These are phyloP conservation scores for Phytophthora crassamura DNA, from an alignment of 352 stramenopile species.

Conservation along the genomic window DNA sequence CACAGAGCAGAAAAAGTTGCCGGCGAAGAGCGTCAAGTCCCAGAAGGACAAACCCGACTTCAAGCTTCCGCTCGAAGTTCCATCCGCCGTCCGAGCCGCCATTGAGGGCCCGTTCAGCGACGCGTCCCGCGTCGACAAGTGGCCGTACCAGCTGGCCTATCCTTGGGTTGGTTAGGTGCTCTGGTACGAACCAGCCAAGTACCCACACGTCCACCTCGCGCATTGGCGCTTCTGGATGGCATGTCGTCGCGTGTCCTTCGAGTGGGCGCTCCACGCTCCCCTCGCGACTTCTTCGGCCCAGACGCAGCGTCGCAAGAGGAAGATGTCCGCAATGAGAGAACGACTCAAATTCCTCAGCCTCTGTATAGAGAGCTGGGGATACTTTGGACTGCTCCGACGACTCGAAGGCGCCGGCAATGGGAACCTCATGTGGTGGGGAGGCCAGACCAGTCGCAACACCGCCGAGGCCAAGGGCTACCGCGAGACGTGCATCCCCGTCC, in stretches of 20 bases:
- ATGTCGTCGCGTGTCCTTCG: background rate
- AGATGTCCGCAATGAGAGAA: background rate
- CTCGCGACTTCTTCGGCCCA: background rate
- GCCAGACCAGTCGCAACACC: background rate
- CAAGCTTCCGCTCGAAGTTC: too few relatives aligned
- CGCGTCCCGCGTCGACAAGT: background rate
- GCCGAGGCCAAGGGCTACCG: too few relatives aligned
- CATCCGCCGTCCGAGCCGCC: too few relatives aligned
- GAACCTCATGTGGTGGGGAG: background rate
- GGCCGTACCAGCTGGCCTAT: background rate
- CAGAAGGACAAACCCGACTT: too few relatives aligned
- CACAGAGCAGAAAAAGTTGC: background rate
- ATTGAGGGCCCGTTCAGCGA: background rate
- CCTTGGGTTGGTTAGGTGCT: background rate
- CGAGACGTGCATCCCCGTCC: too few relatives aligned
- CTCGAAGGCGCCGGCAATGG: background rate
- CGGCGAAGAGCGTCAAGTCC: too few relatives aligned
- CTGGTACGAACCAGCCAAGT: background rate
- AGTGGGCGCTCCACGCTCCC: background rate
- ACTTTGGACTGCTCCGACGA: background rate
- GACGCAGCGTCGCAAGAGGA: background rate
- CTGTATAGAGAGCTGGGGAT: background rate
- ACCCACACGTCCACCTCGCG: background rate
- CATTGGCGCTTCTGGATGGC: background rate
- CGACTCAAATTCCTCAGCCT: background rate